A percentile compares a stretch with the other conserved stretches of the same genome.
These are phyloP conservation scores for Luffa acutangula DNA, from an alignment of 306 rosid species.

Conservation along the genomic window DNA sequence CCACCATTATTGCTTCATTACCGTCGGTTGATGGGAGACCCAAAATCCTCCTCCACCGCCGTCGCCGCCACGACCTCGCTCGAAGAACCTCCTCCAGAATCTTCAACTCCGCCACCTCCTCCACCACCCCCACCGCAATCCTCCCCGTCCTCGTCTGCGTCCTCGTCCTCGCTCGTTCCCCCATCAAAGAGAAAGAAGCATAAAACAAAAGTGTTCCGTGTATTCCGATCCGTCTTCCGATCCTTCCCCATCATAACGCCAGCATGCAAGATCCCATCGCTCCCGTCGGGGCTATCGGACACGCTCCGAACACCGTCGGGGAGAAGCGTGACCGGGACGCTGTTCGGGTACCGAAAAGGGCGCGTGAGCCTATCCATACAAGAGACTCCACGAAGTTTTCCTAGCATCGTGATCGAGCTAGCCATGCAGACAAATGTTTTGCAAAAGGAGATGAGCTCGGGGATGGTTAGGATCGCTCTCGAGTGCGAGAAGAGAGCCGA, in stretches of 20 bases:
- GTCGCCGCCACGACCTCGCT: not conserved
- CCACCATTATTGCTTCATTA: slow-evolving; percentile 17
- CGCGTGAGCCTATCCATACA: slow-evolving; percentile 63
- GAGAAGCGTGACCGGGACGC: slow-evolving; percentile 37
- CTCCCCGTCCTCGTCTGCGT: not conserved
- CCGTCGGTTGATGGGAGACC: slow-evolving; percentile 50
- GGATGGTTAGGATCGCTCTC: slow-evolving; percentile 68
- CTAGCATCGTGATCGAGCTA: slow-evolving; percentile 42
- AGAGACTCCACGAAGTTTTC: slow-evolving; percentile 41
- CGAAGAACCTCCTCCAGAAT: not conserved
- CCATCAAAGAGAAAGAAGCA: slow-evolving; percentile 35
- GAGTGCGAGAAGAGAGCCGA: slow-evolving; percentile 67
- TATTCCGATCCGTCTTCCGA: slow-evolving; percentile 54
- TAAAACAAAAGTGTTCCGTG: slow-evolving; percentile 35
- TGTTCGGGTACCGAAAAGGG: slow-evolving; percentile 57
- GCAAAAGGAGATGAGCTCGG: slow-evolving; percentile 57
- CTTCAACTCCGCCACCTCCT: slow-evolving; percentile 11
- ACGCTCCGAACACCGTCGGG: slow-evolving; percentile 6
- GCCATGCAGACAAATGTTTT: slow-evolving; percentile 51
- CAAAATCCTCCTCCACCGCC: slow-evolving; percentile 16
- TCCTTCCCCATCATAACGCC: slow-evolving; percentile 68
- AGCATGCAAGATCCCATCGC: slow-evolving; percentile 39
- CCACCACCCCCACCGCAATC: slow-evolving; percentile 21
- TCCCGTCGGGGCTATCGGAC: slow-evolving; percentile 16
- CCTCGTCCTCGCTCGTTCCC: slow-evolving; percentile 34